phyloP scores from a whole-genome alignment of 2,329 filamentous ascomycete genomes.

The Curvularia verruculosa region DNA sequence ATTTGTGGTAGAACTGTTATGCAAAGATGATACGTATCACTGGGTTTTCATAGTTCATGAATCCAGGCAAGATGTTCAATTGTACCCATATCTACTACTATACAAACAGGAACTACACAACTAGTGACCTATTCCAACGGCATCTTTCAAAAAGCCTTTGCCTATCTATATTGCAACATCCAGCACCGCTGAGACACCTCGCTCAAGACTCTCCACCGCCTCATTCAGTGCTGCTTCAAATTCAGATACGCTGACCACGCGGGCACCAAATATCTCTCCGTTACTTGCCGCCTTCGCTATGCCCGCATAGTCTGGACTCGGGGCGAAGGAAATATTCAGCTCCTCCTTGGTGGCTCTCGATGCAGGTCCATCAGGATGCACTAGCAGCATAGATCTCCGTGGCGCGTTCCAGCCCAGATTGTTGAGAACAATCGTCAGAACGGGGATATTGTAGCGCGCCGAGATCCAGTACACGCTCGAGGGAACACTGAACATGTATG shows the following conservation, averaged over 20 bases:
- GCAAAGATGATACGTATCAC: background rate
- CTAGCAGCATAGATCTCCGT: background rate
- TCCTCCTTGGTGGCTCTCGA: background rate
- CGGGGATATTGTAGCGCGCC: background rate
- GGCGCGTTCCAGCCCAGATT: background rate
- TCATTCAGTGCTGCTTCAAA: background rate
- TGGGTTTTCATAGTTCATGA: background rate
- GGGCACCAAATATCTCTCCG: background rate
- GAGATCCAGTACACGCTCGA: background rate
- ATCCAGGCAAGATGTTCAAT: background rate
- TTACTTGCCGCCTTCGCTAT: background rate
- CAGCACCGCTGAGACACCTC: background rate
- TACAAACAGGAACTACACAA: background rate
- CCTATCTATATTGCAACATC: background rate
- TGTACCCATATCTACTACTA: background rate
- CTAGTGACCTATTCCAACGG: background rate
- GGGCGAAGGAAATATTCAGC: background rate
- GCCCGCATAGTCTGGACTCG: background rate
- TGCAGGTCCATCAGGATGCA: background rate
- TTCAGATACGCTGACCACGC: background rate
- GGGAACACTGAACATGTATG: background rate
- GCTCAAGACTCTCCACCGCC: background rate
- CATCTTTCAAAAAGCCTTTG: background rate
- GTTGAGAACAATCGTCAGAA: background rate
- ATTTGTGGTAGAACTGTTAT: background rate